phyloP scores from a whole-genome alignment of 164 flowering plant species.

The Malania oleifera region DNA sequence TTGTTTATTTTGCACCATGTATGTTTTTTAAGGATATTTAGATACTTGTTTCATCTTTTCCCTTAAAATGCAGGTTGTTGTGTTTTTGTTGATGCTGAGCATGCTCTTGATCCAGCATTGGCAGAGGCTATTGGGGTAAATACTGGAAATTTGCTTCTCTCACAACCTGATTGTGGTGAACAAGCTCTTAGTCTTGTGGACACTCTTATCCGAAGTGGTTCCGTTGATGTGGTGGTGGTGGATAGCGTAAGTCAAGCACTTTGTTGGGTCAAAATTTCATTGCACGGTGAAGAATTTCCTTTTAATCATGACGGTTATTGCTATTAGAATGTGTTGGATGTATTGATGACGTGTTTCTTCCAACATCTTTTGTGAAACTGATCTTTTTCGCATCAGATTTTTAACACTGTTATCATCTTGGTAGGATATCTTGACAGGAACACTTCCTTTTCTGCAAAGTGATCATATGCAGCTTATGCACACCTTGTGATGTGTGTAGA shows the following conservation, averaged over 20 bases:
- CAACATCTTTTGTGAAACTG: neutral
- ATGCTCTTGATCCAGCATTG: slow-evolving; percentile 84
- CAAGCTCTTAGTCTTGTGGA: slow-evolving; percentile 96
- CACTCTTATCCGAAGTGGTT: slow-evolving; percentile 86
- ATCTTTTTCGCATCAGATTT: no score
- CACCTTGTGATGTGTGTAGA: neutral
- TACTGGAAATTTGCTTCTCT: slow-evolving; percentile 73
- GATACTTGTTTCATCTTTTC: neutral
- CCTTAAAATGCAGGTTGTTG: slow-evolving; percentile 64
- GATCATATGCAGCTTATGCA: neutral
- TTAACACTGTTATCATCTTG: no score
- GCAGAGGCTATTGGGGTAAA: slow-evolving; percentile 90
- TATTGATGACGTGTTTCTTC: neutral
- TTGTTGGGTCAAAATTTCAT: neutral
- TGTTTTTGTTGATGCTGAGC: slow-evolving; percentile 94
- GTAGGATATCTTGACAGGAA: no score
- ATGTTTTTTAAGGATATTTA: slow-evolving; percentile 1
- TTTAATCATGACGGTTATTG: neutral
- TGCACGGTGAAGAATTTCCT: neutral
- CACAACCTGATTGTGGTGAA: slow-evolving; percentile 95
- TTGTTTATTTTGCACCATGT: neutral
- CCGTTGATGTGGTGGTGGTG: slow-evolving; percentile 91
- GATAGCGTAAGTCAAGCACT: slow-evolving; percentile 72
- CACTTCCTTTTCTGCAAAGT: neutral
- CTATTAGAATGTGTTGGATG: neutral